A percentile compares a stretch with the other conserved stretches of the same genome.
These are phyloP conservation scores for Trichoderma erinaceum DNA, from an alignment of 495 filamentous ascomycete species.

Conservation along the genomic window DNA sequence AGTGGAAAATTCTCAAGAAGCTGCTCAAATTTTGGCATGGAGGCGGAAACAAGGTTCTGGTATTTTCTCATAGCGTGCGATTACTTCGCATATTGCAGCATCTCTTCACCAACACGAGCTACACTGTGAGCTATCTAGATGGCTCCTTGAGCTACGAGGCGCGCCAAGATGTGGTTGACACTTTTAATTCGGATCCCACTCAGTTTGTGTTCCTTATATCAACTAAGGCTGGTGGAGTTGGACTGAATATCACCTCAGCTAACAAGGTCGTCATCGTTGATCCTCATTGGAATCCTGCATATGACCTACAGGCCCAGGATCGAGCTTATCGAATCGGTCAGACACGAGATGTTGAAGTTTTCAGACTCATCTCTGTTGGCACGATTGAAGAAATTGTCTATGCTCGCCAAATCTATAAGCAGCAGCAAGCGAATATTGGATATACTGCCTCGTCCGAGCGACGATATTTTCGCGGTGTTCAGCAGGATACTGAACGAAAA, in stretches of 20 bases:
- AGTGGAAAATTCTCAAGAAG: constrained; percentile 89
- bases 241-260: constrained; percentile 92
- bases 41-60: constrained; percentile 85
- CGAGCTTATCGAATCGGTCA: constrained; percentile 96
- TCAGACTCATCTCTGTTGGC: constrained; percentile 83
- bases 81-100: constrained; percentile 79
- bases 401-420: constrained; percentile 96
- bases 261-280: constrained; percentile 98
- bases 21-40: constrained; percentile 83
- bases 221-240: constrained; percentile 80
- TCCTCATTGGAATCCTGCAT: constrained; percentile 94
- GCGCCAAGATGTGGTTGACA: constrained; percentile 70
- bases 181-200: constrained; percentile 82
- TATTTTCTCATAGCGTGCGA: constrained; percentile 86
- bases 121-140: constrained; percentile 87
- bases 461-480: constrained; percentile 92
- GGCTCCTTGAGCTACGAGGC: constrained; percentile 84
- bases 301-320: constrained; percentile 94
- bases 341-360: constrained; percentile 88
- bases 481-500: constrained; percentile 68
- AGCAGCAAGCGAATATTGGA: constrained; percentile 96
- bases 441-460: constrained; percentile 90
- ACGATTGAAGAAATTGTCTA: constrained; percentile 98
- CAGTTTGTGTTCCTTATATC: constrained; percentile 97
- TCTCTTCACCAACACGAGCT: constrained; percentile 83